Evolutionary conservation across 2,329 filamentous ascomycete species (phyloP).

Genomic region (Bipolaris gigantea): DNA sequence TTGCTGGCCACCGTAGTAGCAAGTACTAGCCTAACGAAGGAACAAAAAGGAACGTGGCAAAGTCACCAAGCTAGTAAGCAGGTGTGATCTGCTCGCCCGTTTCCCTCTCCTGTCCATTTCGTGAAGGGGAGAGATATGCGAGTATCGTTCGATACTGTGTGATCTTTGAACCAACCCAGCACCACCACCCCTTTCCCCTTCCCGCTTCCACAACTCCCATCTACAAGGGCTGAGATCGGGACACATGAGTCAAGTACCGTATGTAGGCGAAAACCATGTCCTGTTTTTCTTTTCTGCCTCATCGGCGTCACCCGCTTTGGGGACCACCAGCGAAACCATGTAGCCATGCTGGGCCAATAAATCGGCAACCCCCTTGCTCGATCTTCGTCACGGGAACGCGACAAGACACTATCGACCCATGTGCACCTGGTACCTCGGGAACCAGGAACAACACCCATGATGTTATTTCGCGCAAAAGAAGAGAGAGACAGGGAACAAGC

Average conservation of each 20-base stretch:
- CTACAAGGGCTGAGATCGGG: neutral
- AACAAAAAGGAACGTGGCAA: conserved; percentile 1
- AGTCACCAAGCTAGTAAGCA: conserved; percentile 5
- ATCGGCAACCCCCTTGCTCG: no score
- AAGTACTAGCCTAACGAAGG: no score
- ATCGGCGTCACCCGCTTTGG: neutral
- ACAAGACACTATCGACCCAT: no score
- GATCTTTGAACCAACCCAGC: neutral
- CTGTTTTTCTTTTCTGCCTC: neutral
- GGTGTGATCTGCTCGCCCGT: no score
- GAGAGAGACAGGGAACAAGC: no score
- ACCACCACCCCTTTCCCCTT: no score
- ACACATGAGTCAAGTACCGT: neutral
- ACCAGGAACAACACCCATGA: no score
- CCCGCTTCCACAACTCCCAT: neutral
- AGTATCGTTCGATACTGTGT: neutral
- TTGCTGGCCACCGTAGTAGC: no score
- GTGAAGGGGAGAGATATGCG: conserved; percentile 6
- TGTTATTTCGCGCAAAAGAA: no score
- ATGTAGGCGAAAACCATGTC: neutral
- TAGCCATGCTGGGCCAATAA: neutral
- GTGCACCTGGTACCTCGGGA: no score
- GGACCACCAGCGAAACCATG: no score
- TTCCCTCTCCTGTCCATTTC: neutral
- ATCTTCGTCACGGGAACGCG: no score